Percentiles rank a stretch among this genome's conserved stretches.
phyloP scores from a whole-genome alignment of 768 basidiomycete genomes.

The Mycena sanguinolenta region DNA sequence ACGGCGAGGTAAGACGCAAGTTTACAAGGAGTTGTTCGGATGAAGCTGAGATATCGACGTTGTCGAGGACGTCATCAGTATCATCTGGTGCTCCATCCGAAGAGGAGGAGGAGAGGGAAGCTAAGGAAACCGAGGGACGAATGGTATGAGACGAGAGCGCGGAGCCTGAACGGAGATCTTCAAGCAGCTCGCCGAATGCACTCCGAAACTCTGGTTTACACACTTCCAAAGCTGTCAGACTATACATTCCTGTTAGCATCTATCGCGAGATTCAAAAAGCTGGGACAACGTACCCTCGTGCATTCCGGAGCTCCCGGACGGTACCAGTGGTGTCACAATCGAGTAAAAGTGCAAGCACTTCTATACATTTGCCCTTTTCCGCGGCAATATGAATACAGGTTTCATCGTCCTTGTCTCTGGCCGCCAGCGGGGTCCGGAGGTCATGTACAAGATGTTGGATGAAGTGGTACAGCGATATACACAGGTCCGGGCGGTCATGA shows the following conservation, averaged over 20 bases:
- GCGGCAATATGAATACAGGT: conserved; percentile 88
- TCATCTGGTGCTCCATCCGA: conserved; percentile 36
- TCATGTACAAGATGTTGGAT: conserved; percentile 77
- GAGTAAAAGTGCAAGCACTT: conserved; percentile 73
- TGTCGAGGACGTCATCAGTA: conserved; percentile 49
- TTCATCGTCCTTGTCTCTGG: conserved; percentile 75
- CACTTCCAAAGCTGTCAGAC: conserved; percentile 77
- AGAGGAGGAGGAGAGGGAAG: conserved; percentile 67
- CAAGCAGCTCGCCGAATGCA: conserved; percentile 69
- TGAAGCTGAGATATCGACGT: conserved; percentile 60
- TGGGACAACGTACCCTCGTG: conserved; percentile 69
- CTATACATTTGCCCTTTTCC: conserved; percentile 76
- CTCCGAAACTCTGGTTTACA: conserved; percentile 75
- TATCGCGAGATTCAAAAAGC: neutral
- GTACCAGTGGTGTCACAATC: conserved; percentile 71
- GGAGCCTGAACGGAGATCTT: conserved; percentile 63
- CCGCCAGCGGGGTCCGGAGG: conserved; percentile 76
- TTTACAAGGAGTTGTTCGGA: conserved; percentile 66
- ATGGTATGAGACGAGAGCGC: conserved; percentile 70
- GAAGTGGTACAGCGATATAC: conserved; percentile 66
- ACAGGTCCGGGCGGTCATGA: conserved; percentile 49
- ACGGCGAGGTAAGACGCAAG: conserved; percentile 64
- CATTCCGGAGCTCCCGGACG: conserved; percentile 73
- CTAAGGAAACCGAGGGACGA: conserved; percentile 60
- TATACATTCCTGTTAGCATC: conserved; percentile 42